Base-by-base conservation (phyloP, 352 stramenopile genomes). In the Saprolegnia parasitica region DNA sequence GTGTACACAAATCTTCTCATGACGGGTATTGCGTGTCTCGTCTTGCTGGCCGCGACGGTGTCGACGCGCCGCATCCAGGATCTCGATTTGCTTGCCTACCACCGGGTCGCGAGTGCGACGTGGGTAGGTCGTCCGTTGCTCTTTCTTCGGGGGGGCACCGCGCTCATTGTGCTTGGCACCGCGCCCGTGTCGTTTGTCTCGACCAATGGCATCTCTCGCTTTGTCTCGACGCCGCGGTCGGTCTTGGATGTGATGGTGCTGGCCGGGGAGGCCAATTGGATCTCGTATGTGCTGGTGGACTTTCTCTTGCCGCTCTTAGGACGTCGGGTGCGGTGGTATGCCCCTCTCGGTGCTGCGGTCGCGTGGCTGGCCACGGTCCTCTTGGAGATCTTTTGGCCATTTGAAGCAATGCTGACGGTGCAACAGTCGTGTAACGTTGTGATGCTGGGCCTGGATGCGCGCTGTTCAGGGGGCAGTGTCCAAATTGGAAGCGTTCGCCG, bases 241-340 rank as follows among this genome's bases (percentile, higher is more conserved):
- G 8, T 8, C 8, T 8, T 58, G 8, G 52, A 58, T 16, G 8
- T 58, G 8, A 16, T 16, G 8, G 52, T 58, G 8, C 8, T 58
- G 8, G 52, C 52, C 16, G 8, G 13, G 15, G 52, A 58, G 16
- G 23, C 60, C 13, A 67, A 8, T 15, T 67, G 60, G 60, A 54
- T 56, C 16, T 40, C 60, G 29, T 67, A 56, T 20, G 40, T 56
- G 4, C 9, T 67, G 26, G 42, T 15, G 10, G 60, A 67, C 29
- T 15, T 56, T 10, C n/a, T 67, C n/a, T 32, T 67, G 20, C 35
- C 35, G 18, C 8, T 65, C 6, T 55, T 24, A 46, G 11, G 21
- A 52, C 18, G 32, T 16, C 8, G 8, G 32, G 16, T 16, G 16
- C 8, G 8, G 8, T 16, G 8, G 15, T 58, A 58, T 58, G 52